Evolutionary conservation across 2,329 filamentous ascomycete genomes (phyloP).

Genomic region (Sporothrix curviconia): DNA sequence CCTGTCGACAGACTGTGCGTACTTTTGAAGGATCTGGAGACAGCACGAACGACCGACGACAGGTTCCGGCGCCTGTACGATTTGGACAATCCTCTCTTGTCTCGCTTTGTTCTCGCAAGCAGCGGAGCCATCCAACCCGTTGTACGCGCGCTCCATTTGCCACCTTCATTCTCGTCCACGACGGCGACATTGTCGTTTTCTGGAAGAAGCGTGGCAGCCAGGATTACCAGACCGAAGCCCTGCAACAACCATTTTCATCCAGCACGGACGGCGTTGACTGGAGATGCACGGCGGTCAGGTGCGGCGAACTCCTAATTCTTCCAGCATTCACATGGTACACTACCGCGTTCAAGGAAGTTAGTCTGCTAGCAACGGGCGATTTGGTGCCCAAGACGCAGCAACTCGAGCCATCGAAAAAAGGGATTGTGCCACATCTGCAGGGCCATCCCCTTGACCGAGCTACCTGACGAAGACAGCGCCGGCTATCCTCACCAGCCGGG

Average conservation of each 20-base stretch:
- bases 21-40: neutral
- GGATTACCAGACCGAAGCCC: neutral
- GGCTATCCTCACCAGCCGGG: neutral
- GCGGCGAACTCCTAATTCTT: neutral
- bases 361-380: neutral
- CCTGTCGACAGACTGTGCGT: neutral
- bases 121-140: neutral
- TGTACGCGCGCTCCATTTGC: neutral
- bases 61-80: neutral
- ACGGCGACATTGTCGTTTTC: neutral
- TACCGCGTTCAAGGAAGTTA: neutral
- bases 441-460: neutral
- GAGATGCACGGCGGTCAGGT: neutral
- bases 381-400: neutral
- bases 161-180: neutral
- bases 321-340: neutral
- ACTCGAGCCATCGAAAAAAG: neutral
- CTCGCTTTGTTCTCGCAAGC: neutral
- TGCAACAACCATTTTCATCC: neutral
- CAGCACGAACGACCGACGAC: neutral
- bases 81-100: neutral
- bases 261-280: neutral
- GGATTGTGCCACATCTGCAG: neutral
- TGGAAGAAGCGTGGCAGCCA: neutral
- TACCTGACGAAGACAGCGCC: neutral